Base-by-base conservation (phyloP, 495 filamentous ascomycete genomes). In the Glarea lozoyensis region DNA sequence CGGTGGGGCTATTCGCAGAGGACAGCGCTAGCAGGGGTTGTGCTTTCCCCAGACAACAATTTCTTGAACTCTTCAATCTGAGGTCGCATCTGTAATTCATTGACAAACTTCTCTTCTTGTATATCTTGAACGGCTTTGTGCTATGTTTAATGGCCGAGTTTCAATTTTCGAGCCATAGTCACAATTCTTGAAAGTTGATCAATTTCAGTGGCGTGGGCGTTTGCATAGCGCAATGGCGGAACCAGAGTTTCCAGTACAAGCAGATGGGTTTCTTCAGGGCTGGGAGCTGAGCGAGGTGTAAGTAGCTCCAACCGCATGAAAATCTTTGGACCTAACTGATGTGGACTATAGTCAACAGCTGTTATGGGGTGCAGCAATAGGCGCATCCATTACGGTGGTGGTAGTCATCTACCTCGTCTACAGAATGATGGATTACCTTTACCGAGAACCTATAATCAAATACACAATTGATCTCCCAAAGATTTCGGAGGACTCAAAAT, bases 391-490 rank as follows among this genome's bases (percentile, higher is more conserved):
- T 12, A 34, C 45, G 11, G 45, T 52, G 7, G 16, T 24, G 7
- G 25, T 49, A 11, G 32, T 40, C 34, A 37, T 50, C 10, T 48
- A 45, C 24, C 39, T 21, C 20, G 30, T 21, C 4, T 29, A 43
- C 40, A 42, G 27, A 7, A 38, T 46, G n/a, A 12, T 49, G 6
- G 39, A 41, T 25, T 45, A 37, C 40, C 34, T 24, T 11, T 24
- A 40, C 6, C 38, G 34, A 4, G 53, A 56, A 37, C 24, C 37
- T 10, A 25, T 56, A 16, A 53, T 56, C 22, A 21, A 32, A 15
- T 56, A 56, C 23, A 32, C 29, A 12, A 41, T 56, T 30, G 37
- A 41, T 29, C 19, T 21, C 2, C 53, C 49, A 25, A 50, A 40
- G 10, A 46, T 18, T 11, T 36, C 49, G 15, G 53, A 22, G 34